Evolutionary conservation across 2,329 filamentous ascomycete species (phyloP), one percentile per base, ranked within the genome.

Genomic region (Hirsutella minnesotensis): DNA sequence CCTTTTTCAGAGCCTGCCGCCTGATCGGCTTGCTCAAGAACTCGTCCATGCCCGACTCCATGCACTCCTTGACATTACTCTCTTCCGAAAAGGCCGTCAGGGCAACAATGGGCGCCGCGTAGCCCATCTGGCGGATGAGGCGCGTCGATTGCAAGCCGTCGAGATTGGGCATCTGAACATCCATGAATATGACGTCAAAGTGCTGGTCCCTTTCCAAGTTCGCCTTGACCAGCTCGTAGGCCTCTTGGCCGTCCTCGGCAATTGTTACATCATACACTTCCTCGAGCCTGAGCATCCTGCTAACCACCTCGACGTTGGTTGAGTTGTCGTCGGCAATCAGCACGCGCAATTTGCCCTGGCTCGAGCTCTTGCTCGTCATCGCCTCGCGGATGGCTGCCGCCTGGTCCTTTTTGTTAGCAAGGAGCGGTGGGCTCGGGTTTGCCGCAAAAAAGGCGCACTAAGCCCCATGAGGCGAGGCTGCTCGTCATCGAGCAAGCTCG

Each of bases 141-240:
- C 82, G 76, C 1, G 89, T 95, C 38, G 83, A 89, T 58, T 95
- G 83, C 20, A 95, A 67, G 2, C 89, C 89, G 55, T 95, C 88
- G 13, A 95, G 73, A 48, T 92, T 94, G 3, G 89, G 89, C 89
- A 95, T 95, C 63, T 86, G 86, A 8, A 95, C 83, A 54, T 95
- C 89, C 89, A 95, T 95, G 56, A 95, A 92, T 48, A 95, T 90
- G 21, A 95, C 70, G 51, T 94, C 86, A 57, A 90, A 95, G 3
- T 75, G 74, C 43, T 75, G 70, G 41, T 81, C 74, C 22, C 73
- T 74, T 40, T 81, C 77, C 83, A 94, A 92, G 49, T 80, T 83
- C 15, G 79, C 79, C 57, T 87, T 89, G 50, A 95, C 88, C 22
- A 83, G 70, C 47, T 95, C 87, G 46, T 88, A 86, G 0, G 89